phyloP scores from a whole-genome alignment of 306 rosid species.

The Cercis canadensis region DNA sequence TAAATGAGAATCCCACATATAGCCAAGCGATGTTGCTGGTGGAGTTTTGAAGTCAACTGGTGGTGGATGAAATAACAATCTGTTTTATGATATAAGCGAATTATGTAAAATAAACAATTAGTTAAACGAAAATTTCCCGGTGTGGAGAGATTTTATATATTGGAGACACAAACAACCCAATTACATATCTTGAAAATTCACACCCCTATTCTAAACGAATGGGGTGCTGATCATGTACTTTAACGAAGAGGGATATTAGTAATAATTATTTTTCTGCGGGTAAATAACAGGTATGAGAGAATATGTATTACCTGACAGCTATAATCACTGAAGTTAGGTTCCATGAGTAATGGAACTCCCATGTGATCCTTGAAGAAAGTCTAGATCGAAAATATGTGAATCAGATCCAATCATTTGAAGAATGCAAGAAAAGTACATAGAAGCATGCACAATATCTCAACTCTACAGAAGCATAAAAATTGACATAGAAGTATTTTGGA shows the following conservation, averaged over 20 bases:
- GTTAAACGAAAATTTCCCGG: too few relatives aligned
- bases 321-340: constrained; percentile 83
- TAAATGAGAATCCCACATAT: background rate
- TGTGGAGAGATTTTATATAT: too few relatives aligned
- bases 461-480: background rate
- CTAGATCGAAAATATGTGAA: constrained; percentile 43
- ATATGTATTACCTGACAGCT: constrained; percentile 80
- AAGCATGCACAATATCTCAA: constrained; percentile 8
- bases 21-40: background rate
- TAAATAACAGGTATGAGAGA: background rate
- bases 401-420: constrained; percentile 19
- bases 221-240: background rate
- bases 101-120: background rate
- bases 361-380: constrained; percentile 86
- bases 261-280: background rate
- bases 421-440: constrained; percentile 15
- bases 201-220: background rate
- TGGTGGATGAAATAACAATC: background rate
- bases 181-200: background rate
- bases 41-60: too few relatives aligned
- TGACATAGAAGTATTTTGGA: constrained; percentile 5
- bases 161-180: background rate
- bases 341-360: constrained; percentile 91
- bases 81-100: background rate
- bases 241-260: background rate